Percentiles rank a stretch among this genome's conserved stretches.
Evolutionary conservation across 75 land plant species (phyloP).

Genomic region (Larix kaempferi): DNA sequence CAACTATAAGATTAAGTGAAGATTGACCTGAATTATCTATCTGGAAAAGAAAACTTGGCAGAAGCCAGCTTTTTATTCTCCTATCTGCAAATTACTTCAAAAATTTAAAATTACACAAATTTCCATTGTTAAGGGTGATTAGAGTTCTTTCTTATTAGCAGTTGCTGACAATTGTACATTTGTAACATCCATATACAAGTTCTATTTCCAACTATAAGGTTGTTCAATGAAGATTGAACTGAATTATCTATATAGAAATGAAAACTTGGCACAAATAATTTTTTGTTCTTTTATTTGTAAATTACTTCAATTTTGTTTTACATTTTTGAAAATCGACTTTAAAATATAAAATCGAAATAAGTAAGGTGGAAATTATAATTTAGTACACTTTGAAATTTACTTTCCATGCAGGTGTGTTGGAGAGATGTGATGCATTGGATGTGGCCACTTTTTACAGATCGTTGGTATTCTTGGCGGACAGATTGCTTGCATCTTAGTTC

Average conservation of each 20-base stretch:
- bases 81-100: not conserved
- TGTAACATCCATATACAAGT: not conserved
- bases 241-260: not conserved
- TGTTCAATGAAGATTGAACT: not conserved
- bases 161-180: no score
- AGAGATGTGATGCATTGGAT: constrained; percentile 95
- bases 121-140: no score
- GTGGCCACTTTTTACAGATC: constrained; percentile 94
- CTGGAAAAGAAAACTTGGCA: not conserved
- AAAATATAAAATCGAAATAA: not conserved
- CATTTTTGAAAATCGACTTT: not conserved
- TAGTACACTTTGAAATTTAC: not conserved
- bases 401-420: constrained; percentile 64
- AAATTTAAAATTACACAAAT: no score
- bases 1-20: not conserved
- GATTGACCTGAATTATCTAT: not conserved
- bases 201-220: not conserved
- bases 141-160: no score
- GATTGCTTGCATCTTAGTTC: constrained; percentile 61
- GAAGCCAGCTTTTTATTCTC: not conserved
- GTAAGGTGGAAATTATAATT: not conserved
- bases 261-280: not conserved
- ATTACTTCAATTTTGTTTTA: not conserved
- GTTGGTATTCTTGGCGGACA: constrained; percentile 80
- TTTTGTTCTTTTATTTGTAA: not conserved